These are phyloP conservation scores for Parafenestella ontariensis DNA, from an alignment of 2,329 filamentous ascomycete genomes.

Conservation along the genomic window DNA sequence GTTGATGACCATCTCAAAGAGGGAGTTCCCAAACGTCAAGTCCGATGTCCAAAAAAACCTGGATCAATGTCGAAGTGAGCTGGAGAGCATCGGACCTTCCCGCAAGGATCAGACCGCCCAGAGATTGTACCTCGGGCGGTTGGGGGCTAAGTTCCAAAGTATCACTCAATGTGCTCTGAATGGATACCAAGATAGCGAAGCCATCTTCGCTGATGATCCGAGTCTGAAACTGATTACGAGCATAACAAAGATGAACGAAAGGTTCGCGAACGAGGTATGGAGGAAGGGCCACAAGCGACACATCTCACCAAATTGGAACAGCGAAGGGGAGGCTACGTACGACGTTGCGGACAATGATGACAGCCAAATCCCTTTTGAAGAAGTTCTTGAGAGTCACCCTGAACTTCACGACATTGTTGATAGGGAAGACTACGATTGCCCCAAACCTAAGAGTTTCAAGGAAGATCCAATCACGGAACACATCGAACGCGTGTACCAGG, in stretches of 20 bases:
- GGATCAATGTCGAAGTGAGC: slow-evolving; percentile 1
- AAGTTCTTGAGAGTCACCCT: background rate
- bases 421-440: background rate
- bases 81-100: slow-evolving; percentile 12
- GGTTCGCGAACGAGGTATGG: slow-evolving; percentile 10
- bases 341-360: background rate
- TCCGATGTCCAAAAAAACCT: slow-evolving; percentile 6
- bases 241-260: slow-evolving; percentile 13
- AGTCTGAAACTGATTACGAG: slow-evolving; percentile 14
- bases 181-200: slow-evolving; percentile 7
- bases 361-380: background rate
- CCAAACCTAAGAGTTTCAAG: background rate
- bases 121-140: slow-evolving; percentile 10
- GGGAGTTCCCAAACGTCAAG: slow-evolving; percentile 55
- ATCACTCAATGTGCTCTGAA: slow-evolving; percentile 12
- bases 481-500: slow-evolving; percentile 10
- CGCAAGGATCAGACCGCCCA: slow-evolving; percentile 5
- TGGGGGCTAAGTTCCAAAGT: slow-evolving; percentile 7
- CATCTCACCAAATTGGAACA: background rate
- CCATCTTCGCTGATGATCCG: slow-evolving; percentile 2
- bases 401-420: slow-evolving; percentile 15
- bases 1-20: slow-evolving; percentile 52
- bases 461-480: slow-evolving; percentile 3
- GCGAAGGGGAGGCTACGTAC: background rate
- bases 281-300: slow-evolving; percentile 11